These are phyloP conservation scores for Eragrostis curvula DNA, from an alignment of 176 grass and related monocot species.

Conservation along the genomic window DNA sequence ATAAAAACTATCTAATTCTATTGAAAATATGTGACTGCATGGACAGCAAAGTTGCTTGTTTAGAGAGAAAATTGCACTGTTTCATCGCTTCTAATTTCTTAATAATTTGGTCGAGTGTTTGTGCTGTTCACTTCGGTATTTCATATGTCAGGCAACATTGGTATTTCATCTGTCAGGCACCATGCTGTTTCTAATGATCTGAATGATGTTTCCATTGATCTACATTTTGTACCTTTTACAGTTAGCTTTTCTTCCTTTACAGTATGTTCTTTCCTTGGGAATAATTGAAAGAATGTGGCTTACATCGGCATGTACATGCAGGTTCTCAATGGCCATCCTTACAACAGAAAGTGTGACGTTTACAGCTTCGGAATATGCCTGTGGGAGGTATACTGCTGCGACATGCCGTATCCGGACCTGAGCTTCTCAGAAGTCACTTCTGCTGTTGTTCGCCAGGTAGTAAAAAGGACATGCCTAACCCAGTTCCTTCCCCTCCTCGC, in stretches of 20 bases:
- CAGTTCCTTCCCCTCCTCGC: not conserved
- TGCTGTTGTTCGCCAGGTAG: slow-evolving; percentile 97
- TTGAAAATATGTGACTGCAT: not conserved
- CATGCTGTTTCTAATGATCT: not conserved
- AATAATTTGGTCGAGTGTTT: not conserved
- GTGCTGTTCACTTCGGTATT: not conserved
- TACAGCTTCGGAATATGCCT: slow-evolving; percentile 98
- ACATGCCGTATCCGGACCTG: slow-evolving; percentile 98
- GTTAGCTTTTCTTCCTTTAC: not conserved
- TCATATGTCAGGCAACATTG: not conserved
- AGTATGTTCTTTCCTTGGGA: not conserved
- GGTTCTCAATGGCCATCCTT: slow-evolving; percentile 96
- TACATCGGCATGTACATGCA: slow-evolving; percentile 46
- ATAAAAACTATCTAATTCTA: not conserved
- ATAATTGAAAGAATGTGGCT: not conserved
- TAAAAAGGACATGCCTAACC: slow-evolving; percentile 13
- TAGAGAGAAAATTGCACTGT: not conserved
- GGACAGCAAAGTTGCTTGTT: not conserved
- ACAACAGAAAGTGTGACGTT: slow-evolving; percentile 98
- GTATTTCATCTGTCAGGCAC: not conserved
- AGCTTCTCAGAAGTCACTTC: slow-evolving; percentile 98
- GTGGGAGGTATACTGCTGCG: slow-evolving; percentile 99
- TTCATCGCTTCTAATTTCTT: not conserved
- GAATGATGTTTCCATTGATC: not conserved
- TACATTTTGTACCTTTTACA: not conserved